phyloP scores from a whole-genome alignment of 2,329 filamentous ascomycete genomes.

The Didymella sp. region DNA sequence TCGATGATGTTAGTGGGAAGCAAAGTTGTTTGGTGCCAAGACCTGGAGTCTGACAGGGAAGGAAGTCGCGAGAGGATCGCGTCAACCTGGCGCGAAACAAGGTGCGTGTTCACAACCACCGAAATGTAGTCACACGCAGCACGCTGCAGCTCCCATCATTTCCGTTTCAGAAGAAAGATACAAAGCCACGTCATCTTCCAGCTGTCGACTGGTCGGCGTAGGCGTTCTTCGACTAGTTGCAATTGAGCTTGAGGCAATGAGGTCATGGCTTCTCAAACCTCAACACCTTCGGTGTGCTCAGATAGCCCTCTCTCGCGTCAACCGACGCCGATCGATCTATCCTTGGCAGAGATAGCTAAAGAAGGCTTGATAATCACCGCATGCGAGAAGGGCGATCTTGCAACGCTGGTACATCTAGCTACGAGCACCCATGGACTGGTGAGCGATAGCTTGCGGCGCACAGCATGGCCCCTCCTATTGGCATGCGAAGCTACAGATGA shows the following conservation, averaged over 20 bases:
- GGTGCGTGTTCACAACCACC: conserved; percentile 8
- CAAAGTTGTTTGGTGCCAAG: conserved; percentile 27
- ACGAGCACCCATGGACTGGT: conserved; percentile 55
- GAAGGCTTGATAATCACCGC: conserved; percentile 49
- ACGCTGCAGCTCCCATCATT: conserved; percentile 4
- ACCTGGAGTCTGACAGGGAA: conserved; percentile 12
- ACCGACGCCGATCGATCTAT: conserved; percentile 22
- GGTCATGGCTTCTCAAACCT: conserved; percentile 38
- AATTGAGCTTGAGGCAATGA: conserved; percentile 27
- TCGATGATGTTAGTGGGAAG: neutral
- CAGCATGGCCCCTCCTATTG: conserved; percentile 73
- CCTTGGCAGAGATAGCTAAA: conserved; percentile 35
- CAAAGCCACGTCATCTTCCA: conserved; percentile 18
- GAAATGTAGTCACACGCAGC: conserved; percentile 17
- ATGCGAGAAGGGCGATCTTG: conserved; percentile 51
- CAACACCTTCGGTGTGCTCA: conserved; percentile 41
- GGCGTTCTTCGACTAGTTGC: neutral
- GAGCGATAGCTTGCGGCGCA: conserved; percentile 66
- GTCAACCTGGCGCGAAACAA: conserved; percentile 19
- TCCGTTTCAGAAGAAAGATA: conserved; percentile 4
- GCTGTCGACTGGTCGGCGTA: neutral
- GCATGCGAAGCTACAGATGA: conserved; percentile 42
- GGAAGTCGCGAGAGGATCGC: conserved; percentile 25
- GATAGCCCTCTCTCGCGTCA: conserved; percentile 31
- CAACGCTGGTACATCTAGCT: conserved; percentile 52